A percentile compares a stretch with the other conserved stretches of the same genome.
Evolutionary conservation across 2,329 filamentous ascomycete species (phyloP).

Genomic region (Pezicula rhizophila): DNA sequence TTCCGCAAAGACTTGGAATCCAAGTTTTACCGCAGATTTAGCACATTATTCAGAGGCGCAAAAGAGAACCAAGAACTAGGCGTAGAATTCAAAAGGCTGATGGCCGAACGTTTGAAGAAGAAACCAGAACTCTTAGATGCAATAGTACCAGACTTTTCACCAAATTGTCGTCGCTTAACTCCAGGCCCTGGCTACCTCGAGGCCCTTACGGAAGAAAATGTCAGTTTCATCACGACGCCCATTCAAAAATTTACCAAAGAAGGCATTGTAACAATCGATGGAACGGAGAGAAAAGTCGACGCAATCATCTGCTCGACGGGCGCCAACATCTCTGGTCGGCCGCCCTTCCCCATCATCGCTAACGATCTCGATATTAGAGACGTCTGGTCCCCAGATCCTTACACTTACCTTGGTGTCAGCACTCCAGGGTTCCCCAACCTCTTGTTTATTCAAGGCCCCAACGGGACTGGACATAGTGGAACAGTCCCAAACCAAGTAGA

Average conservation of each 20-base stretch:
- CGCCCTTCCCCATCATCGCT: slow-evolving; percentile 54
- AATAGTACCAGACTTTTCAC: slow-evolving; percentile 57
- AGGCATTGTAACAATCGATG: slow-evolving; percentile 56
- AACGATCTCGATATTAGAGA: slow-evolving; percentile 46
- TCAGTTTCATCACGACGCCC: slow-evolving; percentile 50
- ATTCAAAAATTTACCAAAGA: slow-evolving; percentile 54
- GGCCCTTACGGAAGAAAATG: slow-evolving; percentile 54
- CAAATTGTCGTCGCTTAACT: slow-evolving; percentile 58
- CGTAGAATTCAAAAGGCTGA: slow-evolving; percentile 43
- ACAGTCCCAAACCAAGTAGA: slow-evolving; percentile 64
- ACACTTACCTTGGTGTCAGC: slow-evolving; percentile 60
- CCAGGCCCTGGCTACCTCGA: slow-evolving; percentile 64
- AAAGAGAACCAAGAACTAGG: slow-evolving; percentile 42
- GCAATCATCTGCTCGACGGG: slow-evolving; percentile 65
- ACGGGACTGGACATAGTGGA: slow-evolving; percentile 53
- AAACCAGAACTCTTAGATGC: slow-evolving; percentile 50
- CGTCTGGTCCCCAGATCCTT: slow-evolving; percentile 54
- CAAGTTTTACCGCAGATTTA: slow-evolving; percentile 56
- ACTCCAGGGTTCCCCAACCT: slow-evolving; percentile 64
- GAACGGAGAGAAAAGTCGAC: slow-evolving; percentile 50
- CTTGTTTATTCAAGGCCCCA: slow-evolving; percentile 57
- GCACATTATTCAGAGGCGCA: slow-evolving; percentile 46
- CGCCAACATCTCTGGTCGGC: slow-evolving; percentile 52
- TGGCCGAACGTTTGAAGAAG: slow-evolving; percentile 45
- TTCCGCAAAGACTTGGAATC: slow-evolving; percentile 53